Evolutionary conservation across 257 asterid species (phyloP).

Genomic region (Linaria vulgaris): DNA sequence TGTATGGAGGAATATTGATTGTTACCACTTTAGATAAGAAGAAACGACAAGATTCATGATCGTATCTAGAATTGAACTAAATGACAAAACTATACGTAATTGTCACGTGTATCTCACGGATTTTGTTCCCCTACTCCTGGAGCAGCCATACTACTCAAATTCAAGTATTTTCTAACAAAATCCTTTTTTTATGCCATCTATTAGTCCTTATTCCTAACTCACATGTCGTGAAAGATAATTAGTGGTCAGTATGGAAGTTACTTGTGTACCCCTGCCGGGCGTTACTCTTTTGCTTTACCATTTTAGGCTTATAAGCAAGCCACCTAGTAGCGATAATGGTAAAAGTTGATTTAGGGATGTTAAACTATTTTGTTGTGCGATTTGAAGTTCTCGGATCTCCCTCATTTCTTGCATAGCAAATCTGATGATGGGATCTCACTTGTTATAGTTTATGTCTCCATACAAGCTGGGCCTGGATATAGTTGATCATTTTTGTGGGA

Average conservation of each 20-base stretch:
- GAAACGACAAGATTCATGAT: slow-evolving; percentile 7
- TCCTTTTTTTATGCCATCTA: background rate
- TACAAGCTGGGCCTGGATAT: background rate
- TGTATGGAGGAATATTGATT: background rate
- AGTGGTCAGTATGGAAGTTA: slow-evolving; percentile 2
- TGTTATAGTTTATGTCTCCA: background rate
- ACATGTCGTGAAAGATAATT: background rate
- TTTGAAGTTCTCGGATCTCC: background rate
- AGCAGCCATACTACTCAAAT: background rate
- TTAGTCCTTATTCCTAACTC: background rate
- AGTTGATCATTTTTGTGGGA: slow-evolving; percentile 3
- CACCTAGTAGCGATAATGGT: background rate
- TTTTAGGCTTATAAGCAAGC: background rate
- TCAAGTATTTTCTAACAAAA: background rate
- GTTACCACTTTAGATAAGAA: background rate
- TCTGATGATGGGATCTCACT: background rate
- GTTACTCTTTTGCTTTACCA: background rate
- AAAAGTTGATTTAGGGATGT: slow-evolving; percentile 2
- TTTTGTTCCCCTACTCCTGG: background rate
- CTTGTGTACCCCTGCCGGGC: background rate
- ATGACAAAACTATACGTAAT: background rate
- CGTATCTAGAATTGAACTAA: slow-evolving; percentile 1
- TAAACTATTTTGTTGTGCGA: background rate
- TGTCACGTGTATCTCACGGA: background rate
- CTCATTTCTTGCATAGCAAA: background rate